Base-by-base conservation (phyloP, 495 filamentous ascomycete species). In the Aeminium ludgeri region DNA sequence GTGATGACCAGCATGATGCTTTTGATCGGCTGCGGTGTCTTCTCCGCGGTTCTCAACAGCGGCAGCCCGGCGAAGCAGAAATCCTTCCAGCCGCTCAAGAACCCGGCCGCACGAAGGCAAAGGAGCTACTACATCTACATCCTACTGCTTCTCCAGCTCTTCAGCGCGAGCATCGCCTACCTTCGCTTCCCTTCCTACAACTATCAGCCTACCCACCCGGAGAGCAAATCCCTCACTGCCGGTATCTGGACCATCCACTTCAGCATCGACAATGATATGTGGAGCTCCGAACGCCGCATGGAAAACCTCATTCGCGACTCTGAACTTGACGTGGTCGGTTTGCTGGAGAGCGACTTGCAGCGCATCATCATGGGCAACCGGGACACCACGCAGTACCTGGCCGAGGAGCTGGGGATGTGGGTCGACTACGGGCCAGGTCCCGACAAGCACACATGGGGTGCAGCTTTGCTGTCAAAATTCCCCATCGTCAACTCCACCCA, bases 171-270 rank as follows among this genome's bases (percentile, higher is more conserved):
- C 16, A 66, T 86, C 38, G 86, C 84, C 8, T 92, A 91, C 60
- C 68, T 91, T n/a, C 82, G 91, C 43, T 94, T 96, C 67, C 89
- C 91, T 0, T 79, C 81, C 10, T 82, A 91, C 55, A 76, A 95
- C 60, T 93, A 94, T 61, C 70, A 69, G 25, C 86, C 91, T 1
- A 82, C 95, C 59, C 85, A 96, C 58, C 71, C 74, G 46, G 74
- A 92, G 33, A 77, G 85, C 47, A 89, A 85, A 54, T 57, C 86
- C 40, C 67, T 91, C 23, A 95, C 91, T 1, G 79, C 83, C 6
- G 91, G 91, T 50, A 95, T 99, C 59, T 99, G 91, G 91, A 99
- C 91, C 0, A 86, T 96, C 38, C 91, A 99, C 66, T 99, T 99
- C 55, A 84, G 78, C 19, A 74, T 99, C 19, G 91, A 99, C 64